Evolutionary conservation across 2,329 filamentous ascomycete genomes (phyloP), one percentile per base, ranked within the genome.

Genomic region (Fusarium fracticaudum): DNA sequence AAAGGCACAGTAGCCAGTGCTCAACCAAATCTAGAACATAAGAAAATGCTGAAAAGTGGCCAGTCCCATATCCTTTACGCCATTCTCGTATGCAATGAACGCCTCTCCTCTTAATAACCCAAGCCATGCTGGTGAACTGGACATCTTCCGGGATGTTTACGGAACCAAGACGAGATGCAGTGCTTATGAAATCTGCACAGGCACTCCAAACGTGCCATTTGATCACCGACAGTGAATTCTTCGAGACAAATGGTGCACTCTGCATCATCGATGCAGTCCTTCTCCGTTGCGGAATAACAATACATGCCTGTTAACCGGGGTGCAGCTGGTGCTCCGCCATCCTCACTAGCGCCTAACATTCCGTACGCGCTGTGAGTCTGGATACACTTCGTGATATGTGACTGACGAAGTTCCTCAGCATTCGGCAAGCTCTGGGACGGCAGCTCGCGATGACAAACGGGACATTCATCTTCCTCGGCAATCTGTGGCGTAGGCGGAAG

Each of bases 381-480:
- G 68, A 92, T 90, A 77, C 91, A 92, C 13, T 81, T 79, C 37
- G 84, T 86, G 66, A 92, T 90, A 75, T 92, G 91, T 37, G 84
- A 80, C 76, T 91, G 89, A 38, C 90, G 86, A 18, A 88, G 82
- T 7, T 80, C 73, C 76, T 91, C 89, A 64, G 84, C 89, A 69
- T 91, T 86, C 5, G 86, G 80, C 5, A 91, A 83, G 9, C 80
- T 81, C 24, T 85, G 84, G 5, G 89, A 87, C 1, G 93, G 92
- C 8, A 95, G 86, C 81, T 94, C 92, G 43, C 86, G 83, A 77
- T 93, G 92, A 76, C 93, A 96, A 50, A 95, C 88, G 1, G 93
- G 93, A 71, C 93, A 96, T 77, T 94, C 92, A 79, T 95, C 93
- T 78, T 95, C 93, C 79, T 95, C 93, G 11, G 87, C 85, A 77